Conservation (phyloP, 202 grass and related monocot genomes). For the Panicum hallii region DNA sequence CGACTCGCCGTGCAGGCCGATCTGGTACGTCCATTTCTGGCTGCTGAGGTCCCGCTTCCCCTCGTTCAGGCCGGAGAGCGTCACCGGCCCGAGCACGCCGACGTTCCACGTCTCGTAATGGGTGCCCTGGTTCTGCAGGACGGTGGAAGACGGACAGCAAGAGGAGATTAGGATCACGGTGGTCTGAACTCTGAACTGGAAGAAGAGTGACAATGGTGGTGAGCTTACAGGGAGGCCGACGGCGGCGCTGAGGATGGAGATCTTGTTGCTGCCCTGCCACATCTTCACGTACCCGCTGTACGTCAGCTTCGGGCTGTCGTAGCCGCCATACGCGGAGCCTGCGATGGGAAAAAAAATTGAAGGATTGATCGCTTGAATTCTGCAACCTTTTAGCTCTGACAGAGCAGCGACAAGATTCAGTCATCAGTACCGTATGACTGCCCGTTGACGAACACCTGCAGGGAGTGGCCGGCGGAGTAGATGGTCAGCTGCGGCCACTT, state of each 20-base stretch:
- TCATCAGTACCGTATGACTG: conserved; percentile 56
- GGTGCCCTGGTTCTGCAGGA: conserved; percentile 75
- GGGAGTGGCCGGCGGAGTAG: conserved; percentile 71
- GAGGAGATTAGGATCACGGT: not conserved
- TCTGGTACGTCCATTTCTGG: conserved; percentile 97
- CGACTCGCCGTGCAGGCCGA: conserved; percentile 80
- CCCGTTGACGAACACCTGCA: conserved; percentile 95
- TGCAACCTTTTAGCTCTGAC: not conserved
- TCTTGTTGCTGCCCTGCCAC: conserved; percentile 97
- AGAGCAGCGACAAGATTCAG: not conserved
- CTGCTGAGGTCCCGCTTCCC: conserved; percentile 75
- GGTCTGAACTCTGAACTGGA: not conserved
- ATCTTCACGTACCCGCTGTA: conserved; percentile 77
- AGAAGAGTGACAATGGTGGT: not conserved
- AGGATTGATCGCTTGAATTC: not conserved
- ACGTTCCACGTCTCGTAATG: conserved; percentile 95
- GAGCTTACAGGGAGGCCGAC: conserved; percentile 84
- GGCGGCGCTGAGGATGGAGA: conserved; percentile 89
- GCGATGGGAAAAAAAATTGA: not conserved
- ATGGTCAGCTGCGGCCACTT: conserved; percentile 72
- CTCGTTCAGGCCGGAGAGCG: conserved; percentile 78
- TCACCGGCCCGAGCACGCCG: conserved; percentile 95
- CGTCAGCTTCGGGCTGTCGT: conserved; percentile 65
- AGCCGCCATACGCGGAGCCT: conserved; percentile 69
- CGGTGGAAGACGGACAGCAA: not conserved